Conservation (phyloP, 352 stramenopile genomes). For the Achlya hypogyna region DNA sequence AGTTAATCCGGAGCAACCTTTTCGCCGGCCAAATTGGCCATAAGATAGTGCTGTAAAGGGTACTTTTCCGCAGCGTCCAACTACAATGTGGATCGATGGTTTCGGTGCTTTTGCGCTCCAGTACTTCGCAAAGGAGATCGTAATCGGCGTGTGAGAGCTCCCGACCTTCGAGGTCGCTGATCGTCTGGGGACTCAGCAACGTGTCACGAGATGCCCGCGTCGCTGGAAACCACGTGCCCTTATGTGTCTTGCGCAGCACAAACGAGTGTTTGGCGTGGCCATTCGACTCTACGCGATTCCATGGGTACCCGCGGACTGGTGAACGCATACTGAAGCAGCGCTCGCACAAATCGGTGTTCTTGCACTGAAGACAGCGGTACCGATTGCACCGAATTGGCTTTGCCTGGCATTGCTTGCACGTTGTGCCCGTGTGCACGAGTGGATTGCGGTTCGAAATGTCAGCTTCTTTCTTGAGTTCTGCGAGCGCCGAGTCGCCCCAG, state of each 20-base stretch:
- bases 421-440: constrained; percentile 58
- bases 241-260: constrained; percentile 55
- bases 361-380: constrained; percentile 75
- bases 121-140: constrained; percentile 51
- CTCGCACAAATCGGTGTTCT: constrained; percentile 59
- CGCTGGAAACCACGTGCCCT: constrained; percentile 49
- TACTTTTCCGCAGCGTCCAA: constrained; percentile 46
- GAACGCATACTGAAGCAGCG: constrained; percentile 61
- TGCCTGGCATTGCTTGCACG: constrained; percentile 61
- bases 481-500: constrained; percentile 58
- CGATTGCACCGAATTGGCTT: constrained; percentile 70
- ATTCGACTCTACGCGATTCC: constrained; percentile 54
- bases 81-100: neutral
- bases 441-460: constrained; percentile 59
- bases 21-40: constrained; percentile 39
- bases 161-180: constrained; percentile 52
- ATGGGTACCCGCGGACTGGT: neutral
- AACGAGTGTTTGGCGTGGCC: constrained; percentile 56
- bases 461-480: constrained; percentile 56
- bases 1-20: constrained; percentile 19
- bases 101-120: neutral
- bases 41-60: constrained; percentile 63
- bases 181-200: constrained; percentile 31
- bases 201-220: constrained; percentile 24
- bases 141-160: constrained; percentile 83